Conservation (phyloP, 257 asterid genomes). For the Nicotiana otophora region DNA sequence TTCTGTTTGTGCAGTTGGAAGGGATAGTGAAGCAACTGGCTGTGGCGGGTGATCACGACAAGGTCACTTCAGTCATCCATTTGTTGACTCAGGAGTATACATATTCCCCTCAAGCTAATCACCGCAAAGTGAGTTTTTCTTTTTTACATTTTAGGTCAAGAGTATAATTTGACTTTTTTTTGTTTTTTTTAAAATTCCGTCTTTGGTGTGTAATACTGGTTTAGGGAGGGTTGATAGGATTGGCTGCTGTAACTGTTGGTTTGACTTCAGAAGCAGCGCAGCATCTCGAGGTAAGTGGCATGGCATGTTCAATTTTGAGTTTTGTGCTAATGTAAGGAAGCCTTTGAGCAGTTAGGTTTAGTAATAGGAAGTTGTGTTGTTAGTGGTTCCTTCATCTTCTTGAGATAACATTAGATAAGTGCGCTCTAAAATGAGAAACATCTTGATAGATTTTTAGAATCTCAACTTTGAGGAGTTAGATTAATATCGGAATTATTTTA, state of each 20-base stretch:
- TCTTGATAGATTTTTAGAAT: no score
- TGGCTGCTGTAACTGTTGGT: conserved; percentile 99
- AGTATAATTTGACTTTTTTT: neutral
- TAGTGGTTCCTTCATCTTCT: neutral
- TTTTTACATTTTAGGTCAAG: neutral
- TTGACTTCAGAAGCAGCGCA: conserved; percentile 86
- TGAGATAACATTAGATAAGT: no score
- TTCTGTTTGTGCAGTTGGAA: conserved; percentile 55
- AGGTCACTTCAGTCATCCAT: conserved; percentile 70
- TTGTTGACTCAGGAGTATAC: conserved; percentile 72
- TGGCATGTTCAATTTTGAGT: neutral
- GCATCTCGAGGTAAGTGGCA: conserved; percentile 73
- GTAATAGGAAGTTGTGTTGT: neutral
- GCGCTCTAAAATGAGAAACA: no score
- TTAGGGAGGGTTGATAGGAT: conserved; percentile 96
- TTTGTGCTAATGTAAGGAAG: neutral
- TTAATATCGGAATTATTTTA: no score
- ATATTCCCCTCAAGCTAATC: conserved; percentile 84
- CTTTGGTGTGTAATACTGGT: conserved; percentile 5
- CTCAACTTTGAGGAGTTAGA: no score
- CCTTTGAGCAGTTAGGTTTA: neutral
- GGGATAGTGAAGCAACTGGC: conserved; percentile 88
- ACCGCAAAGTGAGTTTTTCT: conserved; percentile 58
- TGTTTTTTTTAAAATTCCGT: conserved; percentile 1
- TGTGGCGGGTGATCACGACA: conserved; percentile 71